Conservation (phyloP, 225 moss, liverwort and hornwort genomes). For the Asterella californica region DNA sequence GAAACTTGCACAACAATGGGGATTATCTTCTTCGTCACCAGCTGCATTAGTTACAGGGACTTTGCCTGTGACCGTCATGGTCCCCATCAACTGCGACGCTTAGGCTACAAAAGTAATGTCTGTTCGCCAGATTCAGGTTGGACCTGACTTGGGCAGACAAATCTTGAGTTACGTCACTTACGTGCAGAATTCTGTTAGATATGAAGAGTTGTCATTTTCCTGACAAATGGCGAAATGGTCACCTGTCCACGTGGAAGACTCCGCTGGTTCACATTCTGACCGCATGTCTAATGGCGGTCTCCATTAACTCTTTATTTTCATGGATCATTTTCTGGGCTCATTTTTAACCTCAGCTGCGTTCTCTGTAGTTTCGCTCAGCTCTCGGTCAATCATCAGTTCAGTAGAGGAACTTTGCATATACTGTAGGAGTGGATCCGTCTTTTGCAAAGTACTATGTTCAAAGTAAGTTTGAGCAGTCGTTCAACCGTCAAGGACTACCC, state of each 20-base stretch:
- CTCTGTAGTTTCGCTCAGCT: neutral
- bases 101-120: neutral
- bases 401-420: no score
- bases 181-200: neutral
- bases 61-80: neutral
- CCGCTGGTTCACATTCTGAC: neutral
- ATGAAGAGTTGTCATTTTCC: neutral
- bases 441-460: neutral
- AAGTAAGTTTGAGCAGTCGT: neutral
- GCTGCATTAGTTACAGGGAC: neutral
- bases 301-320: neutral
- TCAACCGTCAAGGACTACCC: neutral
- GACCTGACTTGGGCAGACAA: neutral
- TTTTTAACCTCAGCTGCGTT: neutral
- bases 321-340: neutral
- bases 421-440: neutral
- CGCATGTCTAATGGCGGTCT: slow-evolving; percentile 1
- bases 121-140: neutral
- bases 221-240: neutral
- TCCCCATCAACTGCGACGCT: neutral
- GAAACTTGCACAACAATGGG: slow-evolving; percentile 1
- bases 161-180: neutral
- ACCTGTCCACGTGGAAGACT: neutral
- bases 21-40: neutral
- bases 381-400: neutral